Conservation (phyloP, 495 filamentous ascomycete genomes). For the Mytilinidion resinicola region DNA sequence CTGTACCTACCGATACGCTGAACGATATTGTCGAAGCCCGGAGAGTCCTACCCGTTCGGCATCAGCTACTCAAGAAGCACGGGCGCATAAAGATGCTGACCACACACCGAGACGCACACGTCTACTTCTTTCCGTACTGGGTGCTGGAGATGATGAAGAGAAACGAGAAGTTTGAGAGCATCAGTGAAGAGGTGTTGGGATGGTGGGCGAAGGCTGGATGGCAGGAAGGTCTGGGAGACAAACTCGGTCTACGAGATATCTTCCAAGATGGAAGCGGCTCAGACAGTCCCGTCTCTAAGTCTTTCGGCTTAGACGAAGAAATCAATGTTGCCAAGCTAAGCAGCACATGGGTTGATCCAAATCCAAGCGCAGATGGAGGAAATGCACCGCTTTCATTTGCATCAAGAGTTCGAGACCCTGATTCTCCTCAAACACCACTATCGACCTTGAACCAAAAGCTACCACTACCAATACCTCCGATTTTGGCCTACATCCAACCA, state of each 20-base stretch:
- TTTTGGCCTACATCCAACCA: conserved; percentile 73
- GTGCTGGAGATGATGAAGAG: conserved; percentile 69
- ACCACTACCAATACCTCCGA: conserved; percentile 52
- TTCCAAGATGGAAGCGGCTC: conserved; percentile 42
- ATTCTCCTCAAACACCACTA: conserved; percentile 7
- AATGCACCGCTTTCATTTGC: conserved; percentile 28
- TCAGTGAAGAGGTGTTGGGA: conserved; percentile 87
- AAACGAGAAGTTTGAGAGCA: conserved; percentile 74
- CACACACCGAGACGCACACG: conserved; percentile 78
- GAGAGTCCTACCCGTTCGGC: conserved; percentile 63
- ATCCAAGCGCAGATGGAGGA: conserved; percentile 3
- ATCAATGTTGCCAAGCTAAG: conserved; percentile 58
- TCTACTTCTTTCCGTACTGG: conserved; percentile 92
- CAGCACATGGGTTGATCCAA: conserved; percentile 41
- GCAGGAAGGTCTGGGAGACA: conserved; percentile 73
- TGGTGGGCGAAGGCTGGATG: conserved; percentile 93
- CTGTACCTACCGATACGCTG: conserved; percentile 75
- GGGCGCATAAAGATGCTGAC: conserved; percentile 69
- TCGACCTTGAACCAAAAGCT: conserved; percentile 3
- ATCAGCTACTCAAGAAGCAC: conserved; percentile 63
- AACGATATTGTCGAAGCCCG: conserved; percentile 71
- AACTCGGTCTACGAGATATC: conserved; percentile 65
- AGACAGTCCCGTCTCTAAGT: conserved; percentile 36
- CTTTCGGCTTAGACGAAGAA: conserved; percentile 44
- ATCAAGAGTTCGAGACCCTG: conserved; percentile 37